Percentiles rank a stretch among this genome's conserved stretches.
These are phyloP conservation scores for Phaeophleospora eucalypticola DNA, from an alignment of 2,329 filamentous ascomycete species.

Conservation along the genomic window DNA sequence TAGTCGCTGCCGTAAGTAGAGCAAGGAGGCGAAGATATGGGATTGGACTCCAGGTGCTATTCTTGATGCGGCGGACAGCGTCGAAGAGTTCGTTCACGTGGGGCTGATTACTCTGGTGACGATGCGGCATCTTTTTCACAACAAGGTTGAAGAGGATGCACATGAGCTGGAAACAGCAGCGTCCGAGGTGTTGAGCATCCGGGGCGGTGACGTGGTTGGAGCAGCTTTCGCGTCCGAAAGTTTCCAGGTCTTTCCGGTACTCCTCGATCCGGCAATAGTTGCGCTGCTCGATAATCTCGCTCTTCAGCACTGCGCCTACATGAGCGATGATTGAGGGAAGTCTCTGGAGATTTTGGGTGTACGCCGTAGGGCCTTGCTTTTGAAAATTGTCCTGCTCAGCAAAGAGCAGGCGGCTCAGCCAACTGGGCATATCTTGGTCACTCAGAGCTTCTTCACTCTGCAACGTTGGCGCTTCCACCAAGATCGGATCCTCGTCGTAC, in stretches of 20 bases:
- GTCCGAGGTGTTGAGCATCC: not conserved
- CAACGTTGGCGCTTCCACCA: not conserved
- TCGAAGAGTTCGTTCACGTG: not conserved
- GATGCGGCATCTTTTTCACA: not conserved
- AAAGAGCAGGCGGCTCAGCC: no score
- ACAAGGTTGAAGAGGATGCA: conserved; percentile 1
- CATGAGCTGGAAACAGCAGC: conserved; percentile 4
- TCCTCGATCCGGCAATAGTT: not conserved
- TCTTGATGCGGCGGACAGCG: conserved; percentile 3
- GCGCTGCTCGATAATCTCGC: not conserved
- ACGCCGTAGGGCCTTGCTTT: no score
- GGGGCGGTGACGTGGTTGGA: not conserved
- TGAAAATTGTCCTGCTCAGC: no score
- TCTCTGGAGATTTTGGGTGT: not conserved
- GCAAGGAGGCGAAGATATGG: conserved; percentile 2
- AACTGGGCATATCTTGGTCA: no score
- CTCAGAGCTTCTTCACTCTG: no score
- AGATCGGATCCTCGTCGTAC: not conserved
- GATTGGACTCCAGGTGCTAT: not conserved
- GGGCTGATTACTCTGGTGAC: not conserved
- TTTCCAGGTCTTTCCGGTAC: not conserved
- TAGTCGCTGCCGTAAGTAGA: conserved; percentile 1
- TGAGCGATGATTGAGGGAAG: not conserved
- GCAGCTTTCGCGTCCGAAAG: not conserved
- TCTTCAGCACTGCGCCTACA: not conserved